Evolutionary conservation across 2,329 filamentous ascomycete species (phyloP), one percentile per base, ranked within the genome.

Genomic region (Cercospora berteroae): DNA sequence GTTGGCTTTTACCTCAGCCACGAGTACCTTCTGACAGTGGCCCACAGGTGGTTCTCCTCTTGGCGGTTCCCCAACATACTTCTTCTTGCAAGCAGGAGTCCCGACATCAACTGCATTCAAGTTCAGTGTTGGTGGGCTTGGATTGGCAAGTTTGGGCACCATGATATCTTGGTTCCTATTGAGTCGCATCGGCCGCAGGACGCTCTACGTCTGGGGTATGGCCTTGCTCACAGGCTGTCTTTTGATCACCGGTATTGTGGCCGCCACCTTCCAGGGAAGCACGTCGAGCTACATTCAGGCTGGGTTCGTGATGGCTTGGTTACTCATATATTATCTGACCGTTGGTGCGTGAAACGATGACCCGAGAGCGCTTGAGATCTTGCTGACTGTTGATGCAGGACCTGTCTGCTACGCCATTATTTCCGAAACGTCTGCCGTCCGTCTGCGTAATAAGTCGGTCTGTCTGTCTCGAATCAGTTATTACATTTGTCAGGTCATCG

Each of bases 71-170:
- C 67, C 69, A 7, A 65, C 66, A 6, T 79, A 79, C 57, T 79
- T 80, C 69, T 79, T 76, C 64, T 70, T 77, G 60, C 75, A 78
- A 64, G 78, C 78, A 20, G 78, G 78, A 18, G 70, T 80, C 20
- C 65, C 72, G 20, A 70, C 67, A 2, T 57, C 61, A 2, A 73
- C 74, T 16, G 72, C 76, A 4, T 78, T 77, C 67, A 57, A 61
- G 13, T 55, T 69, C 42, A 58, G 44, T 33, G 66, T 70, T 9
- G 68, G 68, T 23, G 66, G 66, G 5, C 48, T 58, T 13, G 77
- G 70, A 36, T 63, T 78, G 2, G 78, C 75, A 9, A 75, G 76
- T 18, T 58, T 75, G 20, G 77, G 76, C 4, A 75, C 72, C 0
- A 67, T 79, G 2, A 50, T 76, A 16, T 74, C 78, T 7, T 79